Evolutionary conservation across 805 yeast species (phyloP).

Genomic region (Starmerella cellae): DNA sequence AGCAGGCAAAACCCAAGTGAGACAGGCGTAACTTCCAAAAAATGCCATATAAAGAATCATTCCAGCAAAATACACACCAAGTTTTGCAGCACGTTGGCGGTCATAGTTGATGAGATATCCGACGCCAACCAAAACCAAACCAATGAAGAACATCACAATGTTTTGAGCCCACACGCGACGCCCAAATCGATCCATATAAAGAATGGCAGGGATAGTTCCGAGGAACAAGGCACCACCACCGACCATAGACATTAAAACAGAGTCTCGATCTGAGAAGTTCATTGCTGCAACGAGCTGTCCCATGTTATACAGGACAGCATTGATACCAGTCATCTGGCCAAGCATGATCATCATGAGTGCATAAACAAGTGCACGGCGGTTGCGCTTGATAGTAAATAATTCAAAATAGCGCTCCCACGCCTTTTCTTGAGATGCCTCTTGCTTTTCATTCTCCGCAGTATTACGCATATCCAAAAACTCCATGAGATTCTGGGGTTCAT

Average conservation of each 20-base stretch:
- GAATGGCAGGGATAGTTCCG: conserved; percentile 54
- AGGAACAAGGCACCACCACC: conserved; percentile 51
- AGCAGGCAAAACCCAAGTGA: conserved; percentile 58
- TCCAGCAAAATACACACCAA: conserved; percentile 51
- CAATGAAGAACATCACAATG: conserved; percentile 44
- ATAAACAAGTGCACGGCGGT: conserved; percentile 48
- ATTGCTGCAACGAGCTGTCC: conserved; percentile 42
- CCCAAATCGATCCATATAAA: conserved; percentile 30
- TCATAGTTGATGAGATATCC: conserved; percentile 36
- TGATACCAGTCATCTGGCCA: conserved; percentile 50
- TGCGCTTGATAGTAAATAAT: conserved; percentile 42
- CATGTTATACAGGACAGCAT: conserved; percentile 54
- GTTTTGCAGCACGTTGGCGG: conserved; percentile 35
- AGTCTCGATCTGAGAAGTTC: conserved; percentile 39
- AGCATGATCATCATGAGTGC: conserved; percentile 37
- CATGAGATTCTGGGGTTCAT: conserved; percentile 32
- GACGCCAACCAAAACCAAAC: conserved; percentile 46
- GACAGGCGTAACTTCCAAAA: conserved; percentile 53
- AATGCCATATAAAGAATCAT: conserved; percentile 50
- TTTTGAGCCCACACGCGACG: conserved; percentile 52
- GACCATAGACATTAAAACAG: conserved; percentile 55
- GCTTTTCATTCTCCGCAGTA: conserved; percentile 36
- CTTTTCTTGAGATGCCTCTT: conserved; percentile 24
- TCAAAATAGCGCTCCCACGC: conserved; percentile 37
- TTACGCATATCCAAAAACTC: conserved; percentile 49